A percentile compares a stretch with the other conserved stretches of the same genome.
These are phyloP conservation scores for Sechiopsis laciniata DNA, from an alignment of 306 rosid species.

Conservation along the genomic window DNA sequence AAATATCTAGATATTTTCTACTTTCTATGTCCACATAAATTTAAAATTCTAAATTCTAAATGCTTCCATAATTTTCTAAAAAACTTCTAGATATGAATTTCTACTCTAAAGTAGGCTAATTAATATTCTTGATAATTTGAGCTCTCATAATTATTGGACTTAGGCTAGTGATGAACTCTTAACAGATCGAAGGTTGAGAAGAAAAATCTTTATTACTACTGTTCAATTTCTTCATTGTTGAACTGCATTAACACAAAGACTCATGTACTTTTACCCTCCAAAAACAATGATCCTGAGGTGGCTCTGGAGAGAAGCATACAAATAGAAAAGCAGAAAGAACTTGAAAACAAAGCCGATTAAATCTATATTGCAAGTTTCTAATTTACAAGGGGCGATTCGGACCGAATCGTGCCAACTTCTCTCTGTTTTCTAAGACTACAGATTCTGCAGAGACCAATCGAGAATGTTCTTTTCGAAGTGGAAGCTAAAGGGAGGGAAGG, in stretches of 20 bases:
- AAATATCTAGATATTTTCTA: too few species aligned
- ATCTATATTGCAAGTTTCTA: slow-evolving; percentile 34
- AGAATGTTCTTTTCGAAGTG: neutral
- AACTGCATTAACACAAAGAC: neutral
- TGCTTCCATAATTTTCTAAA: too few species aligned
- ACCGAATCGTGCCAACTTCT: slow-evolving; percentile 9
- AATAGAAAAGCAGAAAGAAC: too few species aligned
- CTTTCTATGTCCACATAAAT: too few species aligned
- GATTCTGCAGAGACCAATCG: slow-evolving; percentile 41
- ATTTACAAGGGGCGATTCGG: slow-evolving; percentile 31
- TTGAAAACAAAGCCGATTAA: neutral
- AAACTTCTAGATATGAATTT: too few species aligned
- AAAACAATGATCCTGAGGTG: too few species aligned
- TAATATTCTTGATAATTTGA: too few species aligned
- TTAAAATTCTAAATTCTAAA: too few species aligned
- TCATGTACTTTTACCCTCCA: neutral
- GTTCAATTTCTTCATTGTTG: neutral
- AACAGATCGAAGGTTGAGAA: slow-evolving; percentile 1
- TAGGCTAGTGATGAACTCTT: too few species aligned
- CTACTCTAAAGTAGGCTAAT: too few species aligned
- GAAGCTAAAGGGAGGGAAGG: slow-evolving; percentile 4
- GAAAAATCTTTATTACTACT: neutral
- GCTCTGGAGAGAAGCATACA: too few species aligned
- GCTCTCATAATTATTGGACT: too few species aligned
- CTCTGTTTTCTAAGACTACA: slow-evolving; percentile 39